phyloP scores from a whole-genome alignment of 2,329 filamentous ascomycete species.

The Penicillium sp. region DNA sequence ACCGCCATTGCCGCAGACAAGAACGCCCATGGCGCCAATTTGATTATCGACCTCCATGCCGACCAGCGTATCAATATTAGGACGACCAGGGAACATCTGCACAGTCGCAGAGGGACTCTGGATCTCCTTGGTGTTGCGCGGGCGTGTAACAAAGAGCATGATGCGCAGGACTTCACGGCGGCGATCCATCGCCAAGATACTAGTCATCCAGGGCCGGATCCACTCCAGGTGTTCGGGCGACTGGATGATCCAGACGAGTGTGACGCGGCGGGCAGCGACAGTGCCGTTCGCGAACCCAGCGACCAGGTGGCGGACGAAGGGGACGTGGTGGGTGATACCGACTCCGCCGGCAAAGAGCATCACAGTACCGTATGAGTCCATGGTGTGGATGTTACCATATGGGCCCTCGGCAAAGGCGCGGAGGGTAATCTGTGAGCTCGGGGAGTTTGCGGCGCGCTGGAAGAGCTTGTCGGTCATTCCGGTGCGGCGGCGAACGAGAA shows the following conservation, averaged over 20 bases:
- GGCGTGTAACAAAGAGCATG: conserved; percentile 85
- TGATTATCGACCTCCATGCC: conserved; percentile 78
- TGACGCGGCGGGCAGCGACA: conserved; percentile 76
- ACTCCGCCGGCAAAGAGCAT: conserved; percentile 90
- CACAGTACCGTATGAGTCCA: conserved; percentile 88
- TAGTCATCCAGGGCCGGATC: conserved; percentile 82
- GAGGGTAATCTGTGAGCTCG: conserved; percentile 59
- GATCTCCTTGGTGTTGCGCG: conserved; percentile 79
- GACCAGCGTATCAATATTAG: conserved; percentile 77
- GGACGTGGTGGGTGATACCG: conserved; percentile 92
- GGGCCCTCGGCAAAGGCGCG: conserved; percentile 83
- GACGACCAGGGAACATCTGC: conserved; percentile 87
- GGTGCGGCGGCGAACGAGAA: conserved; percentile 82
- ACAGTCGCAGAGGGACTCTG: conserved; percentile 74
- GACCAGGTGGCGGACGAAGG: conserved; percentile 77
- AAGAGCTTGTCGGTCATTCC: conserved; percentile 84
- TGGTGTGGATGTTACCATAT: conserved; percentile 77
- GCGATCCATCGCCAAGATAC: conserved; percentile 74
- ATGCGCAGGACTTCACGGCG: conserved; percentile 81
- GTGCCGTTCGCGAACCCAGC: conserved; percentile 67
- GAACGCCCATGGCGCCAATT: conserved; percentile 84
- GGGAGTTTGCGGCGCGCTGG: conserved; percentile 60
- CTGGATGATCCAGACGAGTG: conserved; percentile 89
- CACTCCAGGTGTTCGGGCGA: conserved; percentile 87
- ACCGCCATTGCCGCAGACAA: conserved; percentile 73